phyloP scores from a whole-genome alignment of 345 rosid species.

The Eucalyptus globulus region DNA sequence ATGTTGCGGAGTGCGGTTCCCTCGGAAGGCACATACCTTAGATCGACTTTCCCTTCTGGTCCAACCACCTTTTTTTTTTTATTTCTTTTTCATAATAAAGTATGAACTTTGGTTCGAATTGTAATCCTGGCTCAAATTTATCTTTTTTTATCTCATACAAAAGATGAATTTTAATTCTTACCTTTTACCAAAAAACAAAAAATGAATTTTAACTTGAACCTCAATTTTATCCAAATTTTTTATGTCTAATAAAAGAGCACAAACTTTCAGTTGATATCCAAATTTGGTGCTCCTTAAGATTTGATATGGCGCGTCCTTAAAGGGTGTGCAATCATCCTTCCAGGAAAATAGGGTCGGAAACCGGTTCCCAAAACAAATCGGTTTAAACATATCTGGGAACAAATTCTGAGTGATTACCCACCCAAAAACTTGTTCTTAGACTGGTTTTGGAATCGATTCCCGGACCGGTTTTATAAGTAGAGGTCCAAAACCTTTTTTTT shows the following conservation, averaged over 20 bases:
- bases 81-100: neutral
- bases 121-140: fast-evolving
- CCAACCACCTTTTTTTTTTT: neutral
- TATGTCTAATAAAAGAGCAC: fast-evolving
- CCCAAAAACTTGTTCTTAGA: too few relatives aligned
- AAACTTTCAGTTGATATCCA: fast-evolving
- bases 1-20: neutral
- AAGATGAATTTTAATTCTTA: neutral
- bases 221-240: fast-evolving
- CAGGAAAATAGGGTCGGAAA: too few relatives aligned
- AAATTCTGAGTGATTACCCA: too few relatives aligned
- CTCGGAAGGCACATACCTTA: neutral
- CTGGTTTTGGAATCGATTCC: too few relatives aligned
- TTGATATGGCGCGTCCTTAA: neutral
- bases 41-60: neutral
- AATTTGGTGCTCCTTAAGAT: fast-evolving
- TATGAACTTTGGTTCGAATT: neutral
- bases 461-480: too few relatives aligned
- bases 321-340: too few relatives aligned
- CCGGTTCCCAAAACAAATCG: too few relatives aligned
- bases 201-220: neutral
- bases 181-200: too few relatives aligned
- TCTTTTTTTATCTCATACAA: fast-evolving
- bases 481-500: too few relatives aligned
- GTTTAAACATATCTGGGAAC: too few relatives aligned